A percentile compares a stretch with the other conserved stretches of the same genome.
Conservation (phyloP, 2,329 filamentous ascomycete genomes). For the Paecilomyces formosus region DNA sequence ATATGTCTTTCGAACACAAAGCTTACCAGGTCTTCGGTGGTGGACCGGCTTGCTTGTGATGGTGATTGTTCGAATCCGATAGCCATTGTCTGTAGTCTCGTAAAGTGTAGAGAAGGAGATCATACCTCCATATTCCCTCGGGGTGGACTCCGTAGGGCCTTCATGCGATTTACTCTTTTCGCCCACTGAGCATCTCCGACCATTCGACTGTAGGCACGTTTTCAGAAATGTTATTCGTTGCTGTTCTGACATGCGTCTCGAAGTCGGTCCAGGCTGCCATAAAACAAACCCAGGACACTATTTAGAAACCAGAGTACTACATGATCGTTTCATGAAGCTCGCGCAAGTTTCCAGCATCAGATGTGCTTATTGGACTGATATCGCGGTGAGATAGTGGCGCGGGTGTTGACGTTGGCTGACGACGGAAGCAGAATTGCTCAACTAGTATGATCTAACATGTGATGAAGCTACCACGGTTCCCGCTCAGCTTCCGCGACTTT, state of each 20-base stretch:
- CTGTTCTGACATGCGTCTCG: neutral
- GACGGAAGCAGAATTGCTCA: constrained; percentile 2
- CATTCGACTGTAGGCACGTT: neutral
- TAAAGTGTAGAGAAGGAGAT: neutral
- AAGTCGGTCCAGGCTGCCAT: neutral
- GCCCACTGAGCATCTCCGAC: neutral
- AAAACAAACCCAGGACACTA: neutral
- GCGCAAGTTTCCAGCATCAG: neutral
- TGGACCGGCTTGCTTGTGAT: neutral
- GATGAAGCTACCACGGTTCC: neutral
- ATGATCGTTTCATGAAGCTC: neutral
- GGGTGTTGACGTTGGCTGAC: constrained; percentile 11
- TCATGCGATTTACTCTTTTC: neutral
- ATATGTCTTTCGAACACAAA: neutral
- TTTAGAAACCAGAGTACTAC: neutral
- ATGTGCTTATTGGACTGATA: neutral
- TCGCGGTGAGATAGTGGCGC: constrained; percentile 4
- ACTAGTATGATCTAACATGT: neutral
- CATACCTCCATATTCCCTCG: too few relatives aligned
- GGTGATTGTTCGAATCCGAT: neutral
- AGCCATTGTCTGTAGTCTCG: neutral
- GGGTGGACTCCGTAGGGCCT: too few relatives aligned
- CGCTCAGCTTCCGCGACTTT: neutral
- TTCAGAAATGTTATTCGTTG: neutral
- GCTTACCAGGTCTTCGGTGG: neutral